phyloP scores from a whole-genome alignment of 2,329 filamentous ascomycete genomes.

The Fusarium virguliforme region DNA sequence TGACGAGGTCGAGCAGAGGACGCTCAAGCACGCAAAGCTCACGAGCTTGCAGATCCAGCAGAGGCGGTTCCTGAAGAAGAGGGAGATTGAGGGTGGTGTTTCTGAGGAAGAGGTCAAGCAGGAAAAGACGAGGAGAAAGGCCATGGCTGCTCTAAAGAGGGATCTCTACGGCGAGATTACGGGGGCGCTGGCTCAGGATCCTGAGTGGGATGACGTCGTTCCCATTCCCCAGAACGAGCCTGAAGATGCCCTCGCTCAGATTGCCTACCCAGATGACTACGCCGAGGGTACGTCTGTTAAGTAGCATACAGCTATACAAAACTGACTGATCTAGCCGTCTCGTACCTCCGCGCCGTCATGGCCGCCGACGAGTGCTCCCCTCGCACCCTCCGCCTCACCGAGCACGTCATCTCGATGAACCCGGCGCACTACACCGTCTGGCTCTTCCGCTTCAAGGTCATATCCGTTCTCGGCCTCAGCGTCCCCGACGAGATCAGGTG shows the following conservation, averaged over 20 bases:
- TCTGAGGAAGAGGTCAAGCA: conserved; percentile 60
- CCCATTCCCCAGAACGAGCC: conserved; percentile 90
- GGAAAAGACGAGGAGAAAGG: conserved; percentile 64
- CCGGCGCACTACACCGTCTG: conserved; percentile 99
- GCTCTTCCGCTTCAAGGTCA: conserved; percentile 90
- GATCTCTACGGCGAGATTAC: conserved; percentile 69
- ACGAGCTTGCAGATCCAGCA: conserved; percentile 63
- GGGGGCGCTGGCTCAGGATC: conserved; percentile 70
- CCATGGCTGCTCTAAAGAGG: conserved; percentile 67
- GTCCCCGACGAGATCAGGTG: conserved; percentile 83
- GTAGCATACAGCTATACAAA: not conserved
- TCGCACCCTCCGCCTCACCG: conserved; percentile 85
- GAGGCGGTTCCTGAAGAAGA: conserved; percentile 60
- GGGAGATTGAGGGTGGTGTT: conserved; percentile 51
- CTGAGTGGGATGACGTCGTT: conserved; percentile 86
- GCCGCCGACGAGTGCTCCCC: conserved; percentile 86
- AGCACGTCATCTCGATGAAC: conserved; percentile 92
- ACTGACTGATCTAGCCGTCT: conserved; percentile 74
- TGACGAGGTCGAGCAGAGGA: conserved; percentile 63
- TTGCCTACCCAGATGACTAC: conserved; percentile 92
- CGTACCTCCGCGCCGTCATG: conserved; percentile 96
- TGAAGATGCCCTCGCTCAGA: conserved; percentile 87
- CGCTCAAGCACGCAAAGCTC: conserved; percentile 61
- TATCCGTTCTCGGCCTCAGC: conserved; percentile 77
- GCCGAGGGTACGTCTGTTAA: conserved; percentile 73